Percentiles rank a stretch among this genome's conserved stretches.
phyloP scores from a whole-genome alignment of 495 filamentous ascomycete genomes.

The Beverwykella pulmonaria region DNA sequence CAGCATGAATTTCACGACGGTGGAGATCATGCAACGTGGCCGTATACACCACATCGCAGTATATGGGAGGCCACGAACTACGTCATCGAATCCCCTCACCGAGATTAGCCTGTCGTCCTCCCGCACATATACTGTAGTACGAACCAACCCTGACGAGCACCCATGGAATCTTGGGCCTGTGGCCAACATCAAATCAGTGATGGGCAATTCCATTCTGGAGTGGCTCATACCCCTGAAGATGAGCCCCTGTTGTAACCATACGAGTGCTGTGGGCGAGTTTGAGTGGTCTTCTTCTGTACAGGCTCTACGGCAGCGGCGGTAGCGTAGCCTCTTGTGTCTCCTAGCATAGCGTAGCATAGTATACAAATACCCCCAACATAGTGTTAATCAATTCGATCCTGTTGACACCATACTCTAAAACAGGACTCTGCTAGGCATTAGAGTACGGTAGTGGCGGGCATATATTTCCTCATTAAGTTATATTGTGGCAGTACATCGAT shows the following conservation, averaged over 20 bases:
- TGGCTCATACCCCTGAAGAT: constrained; percentile 34
- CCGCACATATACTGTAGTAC: constrained; percentile 17
- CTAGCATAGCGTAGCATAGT: not conserved
- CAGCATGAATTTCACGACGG: constrained; percentile 72
- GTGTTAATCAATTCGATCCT: not conserved
- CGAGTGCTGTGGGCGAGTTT: constrained; percentile 13
- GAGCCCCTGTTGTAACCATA: constrained; percentile 21
- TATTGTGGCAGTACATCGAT: too few relatives aligned
- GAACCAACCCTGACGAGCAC: constrained; percentile 28
- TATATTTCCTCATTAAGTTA: too few relatives aligned
- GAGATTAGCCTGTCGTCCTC: not conserved
- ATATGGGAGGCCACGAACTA: not conserved
- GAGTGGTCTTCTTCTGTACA: constrained; percentile 17
- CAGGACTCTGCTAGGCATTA: not conserved
- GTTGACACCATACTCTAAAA: not conserved
- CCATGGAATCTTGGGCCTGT: constrained; percentile 26
- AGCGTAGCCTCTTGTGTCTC: not conserved
- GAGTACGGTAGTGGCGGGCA: too few relatives aligned
- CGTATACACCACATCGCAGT: constrained; percentile 52
- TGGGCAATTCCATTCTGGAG: constrained; percentile 15
- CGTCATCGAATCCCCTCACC: not conserved
- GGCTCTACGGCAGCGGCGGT: constrained; percentile 15
- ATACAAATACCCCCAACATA: not conserved
- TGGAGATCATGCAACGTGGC: constrained; percentile 70
- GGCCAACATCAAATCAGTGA: constrained; percentile 22